Evolutionary conservation across 345 rosid species (phyloP).

Genomic region (Brassica rapa): DNA sequence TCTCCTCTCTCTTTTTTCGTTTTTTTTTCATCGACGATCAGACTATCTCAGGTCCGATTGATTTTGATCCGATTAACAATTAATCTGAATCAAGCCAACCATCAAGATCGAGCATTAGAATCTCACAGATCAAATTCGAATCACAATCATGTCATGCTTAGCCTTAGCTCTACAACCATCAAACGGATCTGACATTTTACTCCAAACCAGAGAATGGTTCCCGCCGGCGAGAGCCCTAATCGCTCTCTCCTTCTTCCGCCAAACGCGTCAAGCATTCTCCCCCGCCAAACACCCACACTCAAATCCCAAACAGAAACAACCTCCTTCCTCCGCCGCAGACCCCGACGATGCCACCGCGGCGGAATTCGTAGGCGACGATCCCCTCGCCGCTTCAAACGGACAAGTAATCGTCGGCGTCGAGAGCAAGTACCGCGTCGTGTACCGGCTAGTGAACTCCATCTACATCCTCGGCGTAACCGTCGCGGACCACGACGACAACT

Average conservation of each 20-base stretch:
- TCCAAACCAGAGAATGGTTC: slow-evolving; percentile 94
- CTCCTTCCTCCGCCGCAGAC: slow-evolving; percentile 25
- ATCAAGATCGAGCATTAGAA: neutral
- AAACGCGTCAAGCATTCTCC: slow-evolving; percentile 77
- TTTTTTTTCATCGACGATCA: slow-evolving; percentile 16
- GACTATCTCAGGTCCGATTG: slow-evolving; percentile 31
- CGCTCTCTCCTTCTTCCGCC: slow-evolving; percentile 93
- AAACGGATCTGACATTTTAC: slow-evolving; percentile 84
- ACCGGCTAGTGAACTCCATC: slow-evolving; percentile 90
- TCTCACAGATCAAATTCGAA: slow-evolving; percentile 16
- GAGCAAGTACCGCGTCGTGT: slow-evolving; percentile 91
- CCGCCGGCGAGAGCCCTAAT: slow-evolving; percentile 91
- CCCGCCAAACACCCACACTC: slow-evolving; percentile 13
- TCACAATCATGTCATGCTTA: slow-evolving; percentile 67
- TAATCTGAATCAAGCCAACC: neutral
- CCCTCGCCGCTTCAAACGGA: slow-evolving; percentile 92
- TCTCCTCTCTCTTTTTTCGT: neutral
- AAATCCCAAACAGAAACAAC: slow-evolving; percentile 40
- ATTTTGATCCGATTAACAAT: slow-evolving; percentile 8
- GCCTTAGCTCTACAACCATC: slow-evolving; percentile 86
- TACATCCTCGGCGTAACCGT: slow-evolving; percentile 86
- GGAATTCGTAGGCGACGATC: slow-evolving; percentile 86
- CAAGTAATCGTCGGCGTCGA: slow-evolving; percentile 97
- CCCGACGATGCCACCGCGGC: slow-evolving; percentile 47
- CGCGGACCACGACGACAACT: slow-evolving; percentile 73